Base-by-base conservation (phyloP, 306 rosid species). In the Fragaria vesca region DNA sequence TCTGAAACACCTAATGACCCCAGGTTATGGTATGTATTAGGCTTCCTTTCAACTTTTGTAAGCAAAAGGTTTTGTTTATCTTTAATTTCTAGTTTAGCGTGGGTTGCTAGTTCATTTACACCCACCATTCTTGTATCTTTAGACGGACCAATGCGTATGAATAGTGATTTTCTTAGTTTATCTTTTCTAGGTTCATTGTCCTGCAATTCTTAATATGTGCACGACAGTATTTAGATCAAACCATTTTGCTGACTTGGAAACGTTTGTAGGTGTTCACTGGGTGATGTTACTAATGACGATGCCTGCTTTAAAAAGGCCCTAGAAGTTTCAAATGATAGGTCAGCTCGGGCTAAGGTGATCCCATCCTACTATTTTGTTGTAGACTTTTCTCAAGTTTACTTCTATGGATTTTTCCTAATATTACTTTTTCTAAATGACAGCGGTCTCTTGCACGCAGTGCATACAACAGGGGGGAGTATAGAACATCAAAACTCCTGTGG, bases 371-470 rank as follows among this genome's bases (percentile, higher is more conserved):
- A 4, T 24, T 69, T 63, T 51, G 61, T 52, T 51, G 30, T 3
- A 28, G 26, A 61, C 67, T n/a, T 74, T 77, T 72, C 68, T 50
- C 76, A 69, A 69, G 42, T 61, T 10, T 52, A 24, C 74, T 80
- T 63, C 66, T 46, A n/a, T 74, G 52, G 76, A 24, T 52, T 78
- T 70, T 62, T 46, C 68, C 26, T 48, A 62, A 81, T 70, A 30
- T 2, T 15, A 11, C 67, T 69, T 79, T 77, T 77, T 79, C 70
- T 69, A 58, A 13, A 79, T 87, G 78, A 60, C 88, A 95, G 98
- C 85, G 97, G 66, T 87, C 97, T 67, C 96, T 95, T 79, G 98
- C 98, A 62, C 97, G 93, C 65, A 92, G 88, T 89, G 98, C 98
- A n/a, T 95, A 95, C 83, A 89, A 89, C 79, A 92, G 96, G 87